Evolutionary conservation across 371 early-diverging fungal genomes (phyloP), one percentile per base, ranked within the genome.

Genomic region (Capniomyces stellatus): DNA sequence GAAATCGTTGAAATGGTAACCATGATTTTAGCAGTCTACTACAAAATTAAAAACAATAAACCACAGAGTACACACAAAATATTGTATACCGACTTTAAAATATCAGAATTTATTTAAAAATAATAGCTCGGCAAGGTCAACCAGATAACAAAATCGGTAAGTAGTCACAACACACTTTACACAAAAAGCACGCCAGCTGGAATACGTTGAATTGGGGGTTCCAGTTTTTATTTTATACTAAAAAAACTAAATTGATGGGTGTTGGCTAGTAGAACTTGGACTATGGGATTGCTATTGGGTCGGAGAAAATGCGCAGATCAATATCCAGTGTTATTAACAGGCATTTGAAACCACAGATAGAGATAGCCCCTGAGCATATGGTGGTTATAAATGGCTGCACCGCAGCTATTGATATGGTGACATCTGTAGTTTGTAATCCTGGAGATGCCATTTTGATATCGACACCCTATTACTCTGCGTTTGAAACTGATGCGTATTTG

Each of bases 391-490:
- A 81, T 31, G 89, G 89, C n/a, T 77, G 79, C 54, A 77, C 78
- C 18, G 66, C 77, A 2, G 75, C 75, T 2, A 63, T 87, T 21
- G 75, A 74, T 57, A 74, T 71, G 58, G 58, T 86, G 15, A 62
- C 73, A 1, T 70, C 75, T 57, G 70, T 67, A 6, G 63, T 80
- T 1, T 75, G 78, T 25, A 75, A 89, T 52, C 74, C 75, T 2
- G 85, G 83, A 24, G 89, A 87, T 47, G 79, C 73, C 23, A 62
- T 86, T 24, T 55, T 89, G 53, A 74, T 85, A 19, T 75, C 75
- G 8, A 64, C 76, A 3, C 89, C 89, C 0, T 82, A 71, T 61
- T 87, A 88, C 57, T 80, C 83, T 23, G 81, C 76, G 6, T 82
- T 87, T 60, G 75, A 78, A 46, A 55, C 62, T 6, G 87, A 87